Evolutionary conservation across 768 basidiomycete species (phyloP).

Genomic region (Calocera viscosa): DNA sequence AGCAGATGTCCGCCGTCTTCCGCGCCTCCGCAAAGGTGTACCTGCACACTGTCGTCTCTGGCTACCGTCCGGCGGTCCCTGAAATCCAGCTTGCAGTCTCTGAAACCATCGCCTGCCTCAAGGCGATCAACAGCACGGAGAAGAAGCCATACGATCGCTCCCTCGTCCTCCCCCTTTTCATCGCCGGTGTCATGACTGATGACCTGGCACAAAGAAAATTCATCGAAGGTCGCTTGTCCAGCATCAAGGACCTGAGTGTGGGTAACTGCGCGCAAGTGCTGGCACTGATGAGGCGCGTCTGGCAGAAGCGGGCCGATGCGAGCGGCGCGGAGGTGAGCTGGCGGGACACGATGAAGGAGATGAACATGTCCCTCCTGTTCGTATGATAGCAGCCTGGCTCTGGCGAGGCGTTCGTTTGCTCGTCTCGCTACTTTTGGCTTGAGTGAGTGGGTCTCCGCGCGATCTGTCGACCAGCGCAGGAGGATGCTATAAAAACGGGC

Average conservation of each 20-base stretch:
- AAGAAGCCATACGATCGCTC: constrained; percentile 46
- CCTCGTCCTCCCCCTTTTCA: constrained; percentile 58
- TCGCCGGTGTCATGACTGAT: constrained; percentile 63
- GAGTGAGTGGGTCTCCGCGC: neutral
- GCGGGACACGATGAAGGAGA: constrained; percentile 46
- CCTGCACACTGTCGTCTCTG: constrained; percentile 58
- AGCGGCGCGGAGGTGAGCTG: constrained; percentile 36
- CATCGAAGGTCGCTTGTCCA: constrained; percentile 44
- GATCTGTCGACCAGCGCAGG: neutral
- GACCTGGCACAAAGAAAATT: constrained; percentile 45
- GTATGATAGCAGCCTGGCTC: constrained; percentile 27
- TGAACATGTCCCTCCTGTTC: constrained; percentile 39
- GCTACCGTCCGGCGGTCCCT: constrained; percentile 39
- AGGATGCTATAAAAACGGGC: neutral
- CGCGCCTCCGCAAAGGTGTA: constrained; percentile 54
- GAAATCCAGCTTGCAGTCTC: constrained; percentile 54
- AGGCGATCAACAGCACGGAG: constrained; percentile 32
- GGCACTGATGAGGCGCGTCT: constrained; percentile 53
- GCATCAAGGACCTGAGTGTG: constrained; percentile 38
- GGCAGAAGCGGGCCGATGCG: constrained; percentile 46
- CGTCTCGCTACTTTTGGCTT: neutral
- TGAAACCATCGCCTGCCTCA: constrained; percentile 31
- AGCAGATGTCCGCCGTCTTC: constrained; percentile 44
- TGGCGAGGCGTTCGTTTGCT: neutral
- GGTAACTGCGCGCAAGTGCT: constrained; percentile 49